Base-by-base conservation (phyloP, 768 basidiomycete genomes). In the Chalciporus chontae region DNA sequence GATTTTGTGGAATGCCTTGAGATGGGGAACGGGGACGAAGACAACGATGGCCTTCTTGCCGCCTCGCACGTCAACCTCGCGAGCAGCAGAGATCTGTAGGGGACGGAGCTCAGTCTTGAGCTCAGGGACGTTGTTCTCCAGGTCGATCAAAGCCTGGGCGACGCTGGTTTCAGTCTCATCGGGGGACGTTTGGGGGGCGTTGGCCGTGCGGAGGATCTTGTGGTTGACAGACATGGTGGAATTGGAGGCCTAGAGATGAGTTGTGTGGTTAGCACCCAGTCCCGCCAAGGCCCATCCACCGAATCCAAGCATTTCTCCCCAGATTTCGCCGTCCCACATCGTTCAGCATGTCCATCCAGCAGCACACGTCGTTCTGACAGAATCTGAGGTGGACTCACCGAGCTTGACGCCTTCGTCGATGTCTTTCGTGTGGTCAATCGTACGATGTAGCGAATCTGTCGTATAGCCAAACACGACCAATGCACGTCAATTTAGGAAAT, bases 11-110 rank as follows among this genome's bases (percentile, higher is more conserved):
- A 94, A 99, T 14, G 94, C 95, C 78, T 97, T 97, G 73, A 95
- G 71, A 74, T 94, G 92, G 58, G 95, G 94, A 43, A 95, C 87
- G 50, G 96, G 96, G 41, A 98, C 94, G 67, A 99, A 99, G 71
- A 99, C 77, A 56, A 99, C 92, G 64, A 99, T 94, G 45, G 96
- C 96, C 80, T 98, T 99, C 79, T 96, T 97, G 68, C 96, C 96
- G 56, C 95, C 96, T 65, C 94, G 91, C 62, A 98, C 94, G 69
- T 99, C 96, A 60, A 99, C 90, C 75, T 99, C 96, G 66, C 94
- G 94, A 58, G 96, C 96, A 57, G 94, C 91, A 60, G 93, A 95
- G 75, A 99, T 97, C 69, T 97, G 94, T 60, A 99, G 84, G 53
- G 86, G 83, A 43, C 94, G 86, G 57, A 99, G 86, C 78, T 99